These are phyloP conservation scores for Mentha longifolia DNA, from an alignment of 257 asterid genomes.

Conservation along the genomic window DNA sequence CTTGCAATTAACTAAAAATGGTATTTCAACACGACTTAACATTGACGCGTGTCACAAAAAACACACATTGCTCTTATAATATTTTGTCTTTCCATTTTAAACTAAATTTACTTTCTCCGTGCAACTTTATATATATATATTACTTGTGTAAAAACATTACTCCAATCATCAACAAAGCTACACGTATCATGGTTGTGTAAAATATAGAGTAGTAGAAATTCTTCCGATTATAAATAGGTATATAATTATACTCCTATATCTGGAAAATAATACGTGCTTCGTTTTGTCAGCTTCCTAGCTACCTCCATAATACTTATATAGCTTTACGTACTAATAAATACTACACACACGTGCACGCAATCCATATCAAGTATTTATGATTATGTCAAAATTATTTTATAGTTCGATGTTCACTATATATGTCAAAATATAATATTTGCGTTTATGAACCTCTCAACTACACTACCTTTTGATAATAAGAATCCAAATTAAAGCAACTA, in stretches of 20 bases:
- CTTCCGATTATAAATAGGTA: neutral
- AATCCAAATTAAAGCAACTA: no score
- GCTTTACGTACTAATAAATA: neutral
- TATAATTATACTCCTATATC: neutral
- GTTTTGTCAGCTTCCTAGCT: neutral
- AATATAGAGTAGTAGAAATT: neutral
- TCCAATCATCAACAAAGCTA: neutral
- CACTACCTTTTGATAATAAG: neutral
- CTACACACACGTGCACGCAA: slow-evolving; percentile 21
- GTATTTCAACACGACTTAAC: slow-evolving; percentile 1
- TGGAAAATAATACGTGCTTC: slow-evolving; percentile 3
- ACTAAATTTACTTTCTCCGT: neutral
- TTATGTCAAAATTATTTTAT: neutral
- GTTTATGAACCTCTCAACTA: neutral
- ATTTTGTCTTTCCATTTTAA: neutral
- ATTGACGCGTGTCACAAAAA: neutral
- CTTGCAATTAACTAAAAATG: neutral
- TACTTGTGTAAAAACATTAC: slow-evolving; percentile 3
- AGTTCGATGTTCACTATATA: no score
- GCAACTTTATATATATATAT: no score
- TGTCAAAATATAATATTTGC: no score
- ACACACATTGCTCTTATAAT: neutral
- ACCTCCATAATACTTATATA: no score
- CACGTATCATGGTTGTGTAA: slow-evolving; percentile 10
- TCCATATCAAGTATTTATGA: no score